Conservation (phyloP, 148 eudicot species). For the Rhododendron simsii region DNA sequence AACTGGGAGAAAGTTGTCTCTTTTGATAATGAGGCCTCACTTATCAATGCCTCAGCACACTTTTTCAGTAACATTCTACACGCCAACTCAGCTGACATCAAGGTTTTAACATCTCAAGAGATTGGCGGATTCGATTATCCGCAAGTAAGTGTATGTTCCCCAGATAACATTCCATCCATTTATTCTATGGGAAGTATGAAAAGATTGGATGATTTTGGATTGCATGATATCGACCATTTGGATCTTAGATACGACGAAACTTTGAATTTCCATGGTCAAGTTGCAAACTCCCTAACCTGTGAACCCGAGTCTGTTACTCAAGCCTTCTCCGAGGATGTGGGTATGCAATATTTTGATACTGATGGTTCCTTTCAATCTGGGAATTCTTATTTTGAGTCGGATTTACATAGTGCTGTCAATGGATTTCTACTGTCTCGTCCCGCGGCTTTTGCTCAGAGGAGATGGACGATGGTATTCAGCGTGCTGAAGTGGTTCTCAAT, state of each 20-base stretch:
- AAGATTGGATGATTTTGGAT: constrained; percentile 49
- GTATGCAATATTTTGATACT: constrained; percentile 44
- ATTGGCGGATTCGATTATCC: constrained; percentile 23
- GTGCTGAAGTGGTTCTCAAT: constrained; percentile 48
- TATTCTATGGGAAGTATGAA: constrained; percentile 49
- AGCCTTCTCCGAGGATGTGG: constrained; percentile 38
- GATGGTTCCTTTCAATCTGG: constrained; percentile 37
- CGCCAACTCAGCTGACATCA: constrained; percentile 30
- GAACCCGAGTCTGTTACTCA: constrained; percentile 36
- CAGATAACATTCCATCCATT: constrained; percentile 56
- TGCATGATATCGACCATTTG: constrained; percentile 35
- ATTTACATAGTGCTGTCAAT: constrained; percentile 32
- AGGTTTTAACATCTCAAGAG: constrained; percentile 31
- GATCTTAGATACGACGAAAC: constrained; percentile 43
- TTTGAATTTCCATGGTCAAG: constrained; percentile 33
- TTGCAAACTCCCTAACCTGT: constrained; percentile 35
- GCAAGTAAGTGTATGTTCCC: constrained; percentile 37
- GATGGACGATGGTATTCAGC: constrained; percentile 55
- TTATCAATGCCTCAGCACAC: constrained; percentile 29
- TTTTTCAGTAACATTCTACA: constrained; percentile 18
- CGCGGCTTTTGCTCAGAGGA: constrained; percentile 37
- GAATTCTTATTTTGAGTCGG: constrained; percentile 31
- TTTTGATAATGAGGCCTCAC: constrained; percentile 61
- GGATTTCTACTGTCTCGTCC: constrained; percentile 32
- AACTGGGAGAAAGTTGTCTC: constrained; percentile 60